phyloP scores from a whole-genome alignment of 768 basidiomycete genomes.

The Cystobasidiopsis lactophilus region DNA sequence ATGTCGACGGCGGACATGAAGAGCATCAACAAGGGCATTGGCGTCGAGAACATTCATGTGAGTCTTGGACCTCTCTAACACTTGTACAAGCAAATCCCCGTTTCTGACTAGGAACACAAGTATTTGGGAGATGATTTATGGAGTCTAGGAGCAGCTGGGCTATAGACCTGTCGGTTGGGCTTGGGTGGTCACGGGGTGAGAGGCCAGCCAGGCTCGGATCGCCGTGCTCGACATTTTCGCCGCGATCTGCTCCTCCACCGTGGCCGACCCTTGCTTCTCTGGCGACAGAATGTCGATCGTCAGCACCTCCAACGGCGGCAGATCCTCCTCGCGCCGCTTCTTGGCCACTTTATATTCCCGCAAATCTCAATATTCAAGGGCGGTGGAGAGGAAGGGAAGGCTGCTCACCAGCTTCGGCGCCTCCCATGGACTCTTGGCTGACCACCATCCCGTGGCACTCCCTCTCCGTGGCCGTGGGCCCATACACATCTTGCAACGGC shows the following conservation, averaged over 20 bases:
- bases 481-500: slow-evolving; percentile 46
- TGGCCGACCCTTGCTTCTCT: background rate
- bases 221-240: slow-evolving; percentile 88
- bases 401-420: slow-evolving; percentile 35
- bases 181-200: background rate
- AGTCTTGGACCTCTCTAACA: background rate
- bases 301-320: slow-evolving; percentile 3
- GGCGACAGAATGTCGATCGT: slow-evolving; percentile 20
- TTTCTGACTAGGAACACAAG: slow-evolving; percentile 21
- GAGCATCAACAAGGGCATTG: slow-evolving; percentile 68
- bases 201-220: slow-evolving; percentile 66
- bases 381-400: slow-evolving; percentile 21
- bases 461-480: slow-evolving; percentile 69
- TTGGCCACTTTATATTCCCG: slow-evolving; percentile 27
- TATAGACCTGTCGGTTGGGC: background rate
- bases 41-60: slow-evolving; percentile 47
- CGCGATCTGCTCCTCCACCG: slow-evolving; percentile 44
- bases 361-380: slow-evolving; percentile 47
- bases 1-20: slow-evolving; percentile 73
- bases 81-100: background rate
- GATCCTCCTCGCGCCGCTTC: slow-evolving; percentile 2
- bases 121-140: slow-evolving; percentile 79
- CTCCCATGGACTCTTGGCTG: slow-evolving; percentile 62
- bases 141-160: slow-evolving; percentile 23
- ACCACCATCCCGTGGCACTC: slow-evolving; percentile 83